Percentiles rank a stretch among this genome's conserved stretches.
These are phyloP conservation scores for Ceratopteris richardii DNA, from an alignment of 75 land plant species.

Conservation along the genomic window DNA sequence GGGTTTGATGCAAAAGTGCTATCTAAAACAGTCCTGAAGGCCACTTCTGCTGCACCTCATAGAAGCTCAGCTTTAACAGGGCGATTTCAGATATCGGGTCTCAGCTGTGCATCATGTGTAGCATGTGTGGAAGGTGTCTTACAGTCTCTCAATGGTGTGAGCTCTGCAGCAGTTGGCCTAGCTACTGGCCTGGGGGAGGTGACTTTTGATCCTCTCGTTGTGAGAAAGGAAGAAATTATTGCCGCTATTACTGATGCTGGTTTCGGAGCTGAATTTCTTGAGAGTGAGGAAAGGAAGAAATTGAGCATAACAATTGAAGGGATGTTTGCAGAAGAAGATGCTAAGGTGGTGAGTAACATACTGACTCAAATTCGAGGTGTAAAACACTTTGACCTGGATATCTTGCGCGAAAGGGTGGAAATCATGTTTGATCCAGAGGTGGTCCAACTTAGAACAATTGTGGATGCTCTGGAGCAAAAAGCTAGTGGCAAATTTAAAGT, in stretches of 20 bases:
- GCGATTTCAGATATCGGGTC: slow-evolving; percentile 79
- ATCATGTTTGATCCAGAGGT: slow-evolving; percentile 78
- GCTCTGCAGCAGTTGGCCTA: slow-evolving; percentile 70
- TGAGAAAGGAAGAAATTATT: slow-evolving; percentile 63
- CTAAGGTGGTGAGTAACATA: slow-evolving; percentile 32
- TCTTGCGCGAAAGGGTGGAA: slow-evolving; percentile 31
- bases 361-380: slow-evolving; percentile 52
- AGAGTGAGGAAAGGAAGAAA: slow-evolving; percentile 71
- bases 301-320: slow-evolving; percentile 42
- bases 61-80: slow-evolving; percentile 38
- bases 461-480: slow-evolving; percentile 54
- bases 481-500: slow-evolving; percentile 50
- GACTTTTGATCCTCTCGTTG: slow-evolving; percentile 58
- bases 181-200: slow-evolving; percentile 88
- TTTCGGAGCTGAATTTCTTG: slow-evolving; percentile 73
- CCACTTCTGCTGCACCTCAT: slow-evolving; percentile 6
- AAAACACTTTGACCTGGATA: slow-evolving; percentile 41
- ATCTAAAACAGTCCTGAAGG: slow-evolving; percentile 24
- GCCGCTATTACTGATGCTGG: slow-evolving; percentile 93
- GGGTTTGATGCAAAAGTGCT: slow-evolving; percentile 92
- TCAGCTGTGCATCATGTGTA: slow-evolving; percentile 97
- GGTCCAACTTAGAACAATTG: slow-evolving; percentile 54
- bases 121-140: slow-evolving; percentile 86
- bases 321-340: slow-evolving; percentile 46
- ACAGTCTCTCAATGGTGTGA: slow-evolving; percentile 69